Conservation (phyloP, 129 eudicot species). For the Daucus carota region DNA sequence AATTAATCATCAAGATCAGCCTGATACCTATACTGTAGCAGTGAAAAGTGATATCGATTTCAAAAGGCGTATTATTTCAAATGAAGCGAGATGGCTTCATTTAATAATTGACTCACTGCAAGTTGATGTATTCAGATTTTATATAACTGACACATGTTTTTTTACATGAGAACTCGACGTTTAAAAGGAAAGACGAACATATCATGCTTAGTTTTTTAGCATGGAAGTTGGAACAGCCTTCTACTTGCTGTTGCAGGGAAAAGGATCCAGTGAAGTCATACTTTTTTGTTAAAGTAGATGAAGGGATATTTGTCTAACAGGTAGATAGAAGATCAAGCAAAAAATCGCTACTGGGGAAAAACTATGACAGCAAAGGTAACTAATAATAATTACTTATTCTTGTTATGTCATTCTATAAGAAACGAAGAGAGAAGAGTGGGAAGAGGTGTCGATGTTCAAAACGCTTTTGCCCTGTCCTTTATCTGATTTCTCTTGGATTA, state of each 20-base stretch:
- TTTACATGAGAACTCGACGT: neutral
- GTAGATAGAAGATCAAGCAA: neutral
- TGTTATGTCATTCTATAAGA: neutral
- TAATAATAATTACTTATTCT: neutral
- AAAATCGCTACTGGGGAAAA: neutral
- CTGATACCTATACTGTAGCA: neutral
- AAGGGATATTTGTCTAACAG: neutral
- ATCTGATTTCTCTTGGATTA: neutral
- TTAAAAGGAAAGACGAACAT: neutral
- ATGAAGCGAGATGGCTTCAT: neutral
- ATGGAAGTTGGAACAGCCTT: neutral
- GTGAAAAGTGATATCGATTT: neutral
- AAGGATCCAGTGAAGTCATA: neutral
- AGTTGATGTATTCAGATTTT: neutral
- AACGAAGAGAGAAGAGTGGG: neutral
- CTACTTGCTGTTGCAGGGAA: neutral
- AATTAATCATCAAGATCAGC: neutral
- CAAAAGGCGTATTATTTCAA: neutral
- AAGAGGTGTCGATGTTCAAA: neutral
- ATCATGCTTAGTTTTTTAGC: neutral
- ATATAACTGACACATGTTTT: neutral
- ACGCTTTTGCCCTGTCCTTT: neutral
- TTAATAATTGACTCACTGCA: neutral
- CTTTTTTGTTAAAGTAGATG: neutral
- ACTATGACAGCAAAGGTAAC: neutral